Conservation (phyloP, 176 grass and related monocot genomes). For the Aegilops umbellulata region DNA sequence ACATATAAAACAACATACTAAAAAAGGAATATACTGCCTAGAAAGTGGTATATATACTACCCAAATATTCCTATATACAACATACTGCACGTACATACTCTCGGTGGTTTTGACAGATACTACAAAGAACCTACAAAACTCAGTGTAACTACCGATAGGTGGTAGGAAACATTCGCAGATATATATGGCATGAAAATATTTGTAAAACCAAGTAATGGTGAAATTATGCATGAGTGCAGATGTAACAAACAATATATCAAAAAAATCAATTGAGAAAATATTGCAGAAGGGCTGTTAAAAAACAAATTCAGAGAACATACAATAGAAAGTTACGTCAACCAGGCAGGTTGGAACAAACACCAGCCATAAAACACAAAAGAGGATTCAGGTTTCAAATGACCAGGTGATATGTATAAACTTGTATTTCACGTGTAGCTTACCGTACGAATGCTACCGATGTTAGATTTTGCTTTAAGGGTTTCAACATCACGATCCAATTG, state of each 20-base stretch:
- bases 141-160: no score
- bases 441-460: constrained; percentile 67
- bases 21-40: no score
- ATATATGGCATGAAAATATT: background rate
- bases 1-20: no score
- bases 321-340: background rate
- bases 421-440: constrained; percentile 44
- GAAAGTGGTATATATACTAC: no score
- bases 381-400: background rate
- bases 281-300: background rate
- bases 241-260: background rate
- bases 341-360: background rate
- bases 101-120: no score
- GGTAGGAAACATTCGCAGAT: no score
- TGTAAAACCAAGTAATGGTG: background rate
- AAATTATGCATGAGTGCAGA: background rate
- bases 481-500: constrained; percentile 97
- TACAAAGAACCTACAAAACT: no score
- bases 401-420: background rate
- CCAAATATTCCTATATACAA: no score
- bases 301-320: background rate
- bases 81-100: no score
- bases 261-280: constrained; percentile 6
- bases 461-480: constrained; percentile 99
- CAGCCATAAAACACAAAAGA: constrained; percentile 1